Evolutionary conservation across 305 asterid genomes (phyloP).

Genomic region (Fraxinus albicans): DNA sequence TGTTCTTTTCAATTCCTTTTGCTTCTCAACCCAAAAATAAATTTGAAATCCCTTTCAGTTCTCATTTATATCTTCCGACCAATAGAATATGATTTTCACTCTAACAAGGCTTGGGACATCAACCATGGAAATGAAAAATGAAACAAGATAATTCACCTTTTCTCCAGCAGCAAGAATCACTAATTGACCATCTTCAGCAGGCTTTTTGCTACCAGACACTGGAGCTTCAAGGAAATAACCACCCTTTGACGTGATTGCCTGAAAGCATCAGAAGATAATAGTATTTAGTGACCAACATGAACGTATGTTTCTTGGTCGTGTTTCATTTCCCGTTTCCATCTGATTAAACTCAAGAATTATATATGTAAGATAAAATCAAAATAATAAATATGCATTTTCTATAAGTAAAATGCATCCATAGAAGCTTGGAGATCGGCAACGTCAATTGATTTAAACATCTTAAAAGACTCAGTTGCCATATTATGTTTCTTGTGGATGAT

Average conservation of each 20-base stretch:
- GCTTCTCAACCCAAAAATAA: neutral
- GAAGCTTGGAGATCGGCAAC: neutral
- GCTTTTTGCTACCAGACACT: conserved; percentile 97
- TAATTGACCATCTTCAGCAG: conserved; percentile 97
- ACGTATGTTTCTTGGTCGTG: conserved; percentile 5
- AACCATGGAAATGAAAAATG: conserved; percentile 7
- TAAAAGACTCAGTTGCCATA: neutral
- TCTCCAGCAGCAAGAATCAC: conserved; percentile 98
- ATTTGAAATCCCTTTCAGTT: neutral
- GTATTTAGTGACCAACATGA: conserved; percentile 13
- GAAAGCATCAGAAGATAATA: conserved; percentile 23
- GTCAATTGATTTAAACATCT: neutral
- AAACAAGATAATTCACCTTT: conserved; percentile 43
- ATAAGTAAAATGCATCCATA: neutral
- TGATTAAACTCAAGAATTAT: neutral
- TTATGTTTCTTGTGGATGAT: neutral
- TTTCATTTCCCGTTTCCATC: conserved; percentile 2
- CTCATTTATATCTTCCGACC: neutral
- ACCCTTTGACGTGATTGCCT: conserved; percentile 83
- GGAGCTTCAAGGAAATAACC: conserved; percentile 90
- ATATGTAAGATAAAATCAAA: neutral
- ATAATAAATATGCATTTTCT: neutral
- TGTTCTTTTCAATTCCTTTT: neutral
- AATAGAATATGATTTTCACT: neutral
- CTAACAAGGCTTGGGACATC: neutral